These are phyloP conservation scores for Fusarium udum DNA, from an alignment of 2,329 filamentous ascomycete genomes.

Conservation along the genomic window DNA sequence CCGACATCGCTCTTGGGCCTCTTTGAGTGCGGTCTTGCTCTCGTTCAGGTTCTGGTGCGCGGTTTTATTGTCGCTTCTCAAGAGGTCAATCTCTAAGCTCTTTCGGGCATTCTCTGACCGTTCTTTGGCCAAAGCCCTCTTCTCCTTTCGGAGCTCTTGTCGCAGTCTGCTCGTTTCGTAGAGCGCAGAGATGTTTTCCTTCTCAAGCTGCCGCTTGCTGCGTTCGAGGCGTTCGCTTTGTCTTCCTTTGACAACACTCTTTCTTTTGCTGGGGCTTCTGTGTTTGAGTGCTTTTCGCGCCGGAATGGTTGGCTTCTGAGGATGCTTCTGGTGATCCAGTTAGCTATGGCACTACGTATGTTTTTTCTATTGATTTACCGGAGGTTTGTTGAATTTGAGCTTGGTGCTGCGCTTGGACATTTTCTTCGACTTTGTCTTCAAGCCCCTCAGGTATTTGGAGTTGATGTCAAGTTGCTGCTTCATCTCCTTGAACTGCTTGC, in stretches of 20 bases:
- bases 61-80: background rate
- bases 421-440: background rate
- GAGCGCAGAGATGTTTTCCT: background rate
- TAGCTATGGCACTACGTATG: rapidly evolving
- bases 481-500: background rate
- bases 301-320: background rate
- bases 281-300: background rate
- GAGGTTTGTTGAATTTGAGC: rapidly evolving
- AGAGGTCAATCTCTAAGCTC: background rate
- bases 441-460: background rate
- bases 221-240: background rate
- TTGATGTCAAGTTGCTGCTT: background rate
- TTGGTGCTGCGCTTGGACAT: rapidly evolving
- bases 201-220: background rate
- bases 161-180: background rate
- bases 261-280: background rate
- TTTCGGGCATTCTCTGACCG: background rate
- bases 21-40: rapidly evolving
- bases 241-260: rapidly evolving
- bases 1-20: background rate
- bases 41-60: rapidly evolving
- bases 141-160: background rate
- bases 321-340: background rate
- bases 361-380: background rate
- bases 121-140: background rate